Base-by-base conservation (phyloP, 2,329 filamentous ascomycete species). In the Orbilia ellipsospora region DNA sequence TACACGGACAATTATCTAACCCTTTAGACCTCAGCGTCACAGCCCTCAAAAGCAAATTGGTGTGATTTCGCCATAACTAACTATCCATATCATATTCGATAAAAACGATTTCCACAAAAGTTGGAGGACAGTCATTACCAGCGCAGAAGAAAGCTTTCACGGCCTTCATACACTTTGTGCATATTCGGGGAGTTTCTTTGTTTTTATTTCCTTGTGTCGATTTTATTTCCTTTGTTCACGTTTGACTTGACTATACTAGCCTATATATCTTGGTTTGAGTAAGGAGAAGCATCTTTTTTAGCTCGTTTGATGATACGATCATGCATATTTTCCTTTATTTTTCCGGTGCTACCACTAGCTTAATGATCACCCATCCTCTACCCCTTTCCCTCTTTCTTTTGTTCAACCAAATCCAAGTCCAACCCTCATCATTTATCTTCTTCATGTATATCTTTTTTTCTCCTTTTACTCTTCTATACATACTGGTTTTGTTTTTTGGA, bases 271-370 rank as follows among this genome's bases (percentile, higher is more conserved):
- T 40, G 15, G 40, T 54, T 26, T 28, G 45, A 63, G 48, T 26
- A 5, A 23, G 48, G 44, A 23, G 16, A 13, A 23, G 57, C 36
- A 20, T 10, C 42, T 20, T 61, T 61, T 50, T 62, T 51, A 56
- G 45, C 51, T 20, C 45, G 57, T 66, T 67, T 66, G 50, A 73
- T 73, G 69, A 73, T 63, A 56, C 45, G 59, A 64, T 64, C 55
- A 40, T 44, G 31, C 51, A 50, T 26, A 28, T 28, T 65, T 20
- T 31, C 40, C 26, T 56, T 28, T 59, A 56, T 45, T 61, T 12
- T 57, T 60, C 57, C 31, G 31, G 26, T 61, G 42, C 31, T 62
- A 31, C 45, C 31, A 28, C 52, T 54, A 51, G 31, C 59, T 44
- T 54, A 72, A 72, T 65, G 60, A 64, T 13, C 54, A 13, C 52